Conservation (phyloP, 2,329 filamentous ascomycete genomes). For the Colletotrichum brevisporum region DNA sequence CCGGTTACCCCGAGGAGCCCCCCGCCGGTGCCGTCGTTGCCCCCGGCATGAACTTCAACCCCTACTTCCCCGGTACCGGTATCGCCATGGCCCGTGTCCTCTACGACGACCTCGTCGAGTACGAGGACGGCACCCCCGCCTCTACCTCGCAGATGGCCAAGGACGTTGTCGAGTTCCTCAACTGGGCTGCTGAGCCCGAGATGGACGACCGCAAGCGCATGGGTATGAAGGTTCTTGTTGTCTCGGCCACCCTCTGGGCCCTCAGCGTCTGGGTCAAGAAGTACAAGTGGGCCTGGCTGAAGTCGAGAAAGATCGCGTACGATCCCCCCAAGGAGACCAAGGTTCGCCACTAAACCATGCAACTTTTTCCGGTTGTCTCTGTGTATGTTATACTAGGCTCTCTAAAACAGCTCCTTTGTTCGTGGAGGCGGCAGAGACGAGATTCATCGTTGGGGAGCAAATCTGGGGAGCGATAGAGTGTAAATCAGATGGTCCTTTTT, state of each 20-base stretch:
- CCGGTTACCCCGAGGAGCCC: slow-evolving; percentile 96
- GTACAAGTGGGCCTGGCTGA: slow-evolving; percentile 98
- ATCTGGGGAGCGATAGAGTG: slow-evolving; percentile 57
- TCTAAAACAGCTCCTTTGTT: slow-evolving; percentile 59
- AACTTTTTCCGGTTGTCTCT: slow-evolving; percentile 42
- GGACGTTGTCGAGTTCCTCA: slow-evolving; percentile 98
- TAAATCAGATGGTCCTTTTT: slow-evolving; percentile 65
- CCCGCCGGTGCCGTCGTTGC: slow-evolving; percentile 89
- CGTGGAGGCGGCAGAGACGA: slow-evolving; percentile 53
- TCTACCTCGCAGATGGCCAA: slow-evolving; percentile 99
- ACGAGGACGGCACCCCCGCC: slow-evolving; percentile 95
- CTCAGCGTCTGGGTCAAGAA: slow-evolving; percentile 98
- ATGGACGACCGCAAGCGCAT: slow-evolving; percentile 99
- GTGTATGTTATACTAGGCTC: slow-evolving; percentile 49
- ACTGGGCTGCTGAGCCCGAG: slow-evolving; percentile 99
- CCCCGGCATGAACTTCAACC: slow-evolving; percentile 98
- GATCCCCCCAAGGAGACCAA: slow-evolving; percentile 76
- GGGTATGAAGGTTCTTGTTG: slow-evolving; percentile 95
- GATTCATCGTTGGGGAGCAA: slow-evolving; percentile 43
- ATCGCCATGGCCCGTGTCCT: slow-evolving; percentile 99
- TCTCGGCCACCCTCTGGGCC: slow-evolving; percentile 84
- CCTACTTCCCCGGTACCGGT: slow-evolving; percentile 98
- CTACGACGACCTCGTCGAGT: slow-evolving; percentile 97
- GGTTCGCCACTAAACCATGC: slow-evolving; percentile 61
- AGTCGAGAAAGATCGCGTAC: slow-evolving; percentile 94